These are phyloP conservation scores for Hypoxylon trugodes DNA, from an alignment of 495 filamentous ascomycete species.

Conservation along the genomic window DNA sequence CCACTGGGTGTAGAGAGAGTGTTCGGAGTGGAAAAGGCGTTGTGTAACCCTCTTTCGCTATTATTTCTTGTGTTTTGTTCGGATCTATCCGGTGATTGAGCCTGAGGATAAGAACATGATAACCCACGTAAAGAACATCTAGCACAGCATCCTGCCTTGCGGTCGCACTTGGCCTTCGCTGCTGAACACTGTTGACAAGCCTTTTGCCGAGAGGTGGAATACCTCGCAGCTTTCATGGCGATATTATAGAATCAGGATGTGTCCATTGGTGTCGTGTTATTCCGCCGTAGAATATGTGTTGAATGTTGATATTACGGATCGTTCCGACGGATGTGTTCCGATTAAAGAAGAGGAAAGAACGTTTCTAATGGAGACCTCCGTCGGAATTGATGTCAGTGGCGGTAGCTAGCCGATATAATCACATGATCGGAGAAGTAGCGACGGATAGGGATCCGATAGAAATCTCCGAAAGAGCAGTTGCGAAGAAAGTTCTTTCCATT, in stretches of 20 bases:
- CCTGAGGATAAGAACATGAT: slow-evolving; percentile 31
- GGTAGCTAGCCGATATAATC: too few species aligned
- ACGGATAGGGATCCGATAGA: too few species aligned
- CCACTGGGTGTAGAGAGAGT: not conserved
- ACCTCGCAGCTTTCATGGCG: slow-evolving; percentile 48
- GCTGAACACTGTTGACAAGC: slow-evolving; percentile 53
- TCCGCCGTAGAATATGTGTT: too few species aligned
- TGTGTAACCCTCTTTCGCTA: not conserved
- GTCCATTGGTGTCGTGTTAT: not conserved
- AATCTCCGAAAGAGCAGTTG: too few species aligned
- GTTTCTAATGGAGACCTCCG: too few species aligned
- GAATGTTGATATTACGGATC: not conserved
- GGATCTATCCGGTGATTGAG: not conserved
- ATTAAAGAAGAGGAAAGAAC: too few species aligned
- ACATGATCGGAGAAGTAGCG: too few species aligned
- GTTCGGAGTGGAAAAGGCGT: slow-evolving; percentile 2
- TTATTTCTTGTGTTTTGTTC: not conserved
- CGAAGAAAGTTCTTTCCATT: too few species aligned
- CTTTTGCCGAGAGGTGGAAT: slow-evolving; percentile 54
- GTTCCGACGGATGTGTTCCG: not conserved
- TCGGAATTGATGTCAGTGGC: too few species aligned
- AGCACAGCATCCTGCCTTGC: slow-evolving; percentile 42
- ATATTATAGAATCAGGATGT: not conserved
- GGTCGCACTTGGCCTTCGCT: slow-evolving; percentile 56
- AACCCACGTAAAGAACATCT: slow-evolving; percentile 42